Percentiles rank a stretch among this genome's conserved stretches.
Conservation (phyloP, 2,329 filamentous ascomycete species). For the Domatiomyces globalis region DNA sequence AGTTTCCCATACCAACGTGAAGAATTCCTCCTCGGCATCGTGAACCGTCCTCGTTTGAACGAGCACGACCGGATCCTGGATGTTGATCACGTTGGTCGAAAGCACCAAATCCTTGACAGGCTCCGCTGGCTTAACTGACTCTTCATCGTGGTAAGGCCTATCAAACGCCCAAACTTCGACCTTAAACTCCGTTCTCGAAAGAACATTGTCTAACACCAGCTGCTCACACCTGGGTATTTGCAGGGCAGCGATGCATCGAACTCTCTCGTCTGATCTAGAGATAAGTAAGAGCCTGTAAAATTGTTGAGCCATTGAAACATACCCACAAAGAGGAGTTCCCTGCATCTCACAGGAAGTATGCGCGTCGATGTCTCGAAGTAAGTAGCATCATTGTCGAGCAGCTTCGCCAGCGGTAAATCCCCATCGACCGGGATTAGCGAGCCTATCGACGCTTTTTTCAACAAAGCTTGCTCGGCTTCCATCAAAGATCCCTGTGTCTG, state of each 20-base stretch:
- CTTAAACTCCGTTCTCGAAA: conserved; percentile 36
- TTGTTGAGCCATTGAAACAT: background rate
- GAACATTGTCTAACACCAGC: conserved; percentile 32
- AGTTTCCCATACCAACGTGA: conserved; percentile 28
- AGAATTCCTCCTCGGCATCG: conserved; percentile 24
- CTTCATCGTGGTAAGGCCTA: conserved; percentile 22
- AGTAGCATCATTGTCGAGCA: background rate
- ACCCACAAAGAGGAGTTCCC: conserved; percentile 1
- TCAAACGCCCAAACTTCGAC: conserved; percentile 35
- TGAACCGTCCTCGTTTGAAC: conserved; percentile 30
- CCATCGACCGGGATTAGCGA: background rate
- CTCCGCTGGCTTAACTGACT: background rate
- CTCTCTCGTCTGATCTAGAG: conserved; percentile 39
- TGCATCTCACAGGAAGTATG: background rate
- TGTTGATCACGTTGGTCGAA: conserved; percentile 25
- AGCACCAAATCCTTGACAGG: conserved; percentile 28
- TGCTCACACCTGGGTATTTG: conserved; percentile 38
- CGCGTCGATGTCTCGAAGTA: background rate
- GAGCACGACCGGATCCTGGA: conserved; percentile 32
- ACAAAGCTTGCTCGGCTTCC: background rate
- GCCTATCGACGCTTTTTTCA: background rate
- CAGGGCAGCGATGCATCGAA: conserved; percentile 38
- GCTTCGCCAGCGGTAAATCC: background rate
- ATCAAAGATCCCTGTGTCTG: background rate
- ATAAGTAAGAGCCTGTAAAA: conserved; percentile 33